phyloP scores from a whole-genome alignment of 208 protist species.

The Crithidia fasciculata region DNA sequence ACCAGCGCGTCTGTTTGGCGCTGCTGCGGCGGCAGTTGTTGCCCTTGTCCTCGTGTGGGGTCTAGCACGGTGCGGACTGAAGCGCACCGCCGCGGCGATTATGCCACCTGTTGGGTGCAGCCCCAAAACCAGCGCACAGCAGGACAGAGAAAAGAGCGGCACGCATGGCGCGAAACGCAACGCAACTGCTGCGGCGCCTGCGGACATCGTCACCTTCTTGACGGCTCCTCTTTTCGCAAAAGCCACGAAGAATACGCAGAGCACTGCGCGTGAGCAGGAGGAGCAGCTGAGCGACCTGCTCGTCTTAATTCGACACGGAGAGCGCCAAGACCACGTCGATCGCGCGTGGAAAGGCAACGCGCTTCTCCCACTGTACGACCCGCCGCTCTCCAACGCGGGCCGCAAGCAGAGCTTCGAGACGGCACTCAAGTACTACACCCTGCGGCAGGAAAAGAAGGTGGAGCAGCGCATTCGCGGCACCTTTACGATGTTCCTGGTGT shows the following conservation, averaged over 20 bases:
- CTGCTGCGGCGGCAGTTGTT: slow-evolving; percentile 1
- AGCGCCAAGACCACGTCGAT: slow-evolving; percentile 84
- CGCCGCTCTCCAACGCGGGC: slow-evolving; percentile 77
- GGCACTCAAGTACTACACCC: slow-evolving; percentile 57
- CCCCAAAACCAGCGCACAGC: neutral
- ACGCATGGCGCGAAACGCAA: neutral
- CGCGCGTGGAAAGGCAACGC: slow-evolving; percentile 63
- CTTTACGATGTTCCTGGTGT: slow-evolving; percentile 71
- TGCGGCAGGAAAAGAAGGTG: slow-evolving; percentile 54
- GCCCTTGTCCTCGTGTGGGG: neutral
- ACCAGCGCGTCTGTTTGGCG: neutral
- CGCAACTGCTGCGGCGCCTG: neutral
- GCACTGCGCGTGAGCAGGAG: slow-evolving; percentile 33
- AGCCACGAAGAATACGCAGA: slow-evolving; percentile 48
- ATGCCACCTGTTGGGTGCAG: slow-evolving; percentile 12
- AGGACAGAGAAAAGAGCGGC: neutral
- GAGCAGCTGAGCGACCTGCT: slow-evolving; percentile 56
- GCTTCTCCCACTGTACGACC: slow-evolving; percentile 68
- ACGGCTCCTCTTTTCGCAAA: slow-evolving; percentile 60
- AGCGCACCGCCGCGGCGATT: neutral
- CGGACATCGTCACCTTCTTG: slow-evolving; percentile 52
- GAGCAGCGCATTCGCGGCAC: slow-evolving; percentile 67
- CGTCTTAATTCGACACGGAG: slow-evolving; percentile 77
- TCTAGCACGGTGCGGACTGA: neutral
- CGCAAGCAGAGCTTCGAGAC: slow-evolving; percentile 84